These are phyloP conservation scores for Lathyrus tuberosus DNA, from an alignment of 306 rosid genomes.

Conservation along the genomic window DNA sequence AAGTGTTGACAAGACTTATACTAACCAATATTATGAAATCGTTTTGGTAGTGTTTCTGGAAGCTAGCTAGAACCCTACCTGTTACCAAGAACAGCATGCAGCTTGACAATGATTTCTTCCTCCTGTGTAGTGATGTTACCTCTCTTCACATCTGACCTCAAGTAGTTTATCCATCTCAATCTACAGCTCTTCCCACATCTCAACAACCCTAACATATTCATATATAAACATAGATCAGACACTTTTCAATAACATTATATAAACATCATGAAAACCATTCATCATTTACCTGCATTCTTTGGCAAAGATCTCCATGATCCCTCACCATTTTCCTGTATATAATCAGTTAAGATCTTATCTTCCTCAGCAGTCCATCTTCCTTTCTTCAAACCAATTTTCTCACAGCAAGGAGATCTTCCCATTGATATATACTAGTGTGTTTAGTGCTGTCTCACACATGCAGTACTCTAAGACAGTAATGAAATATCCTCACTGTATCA, in stretches of 20 bases:
- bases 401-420: constrained; percentile 90
- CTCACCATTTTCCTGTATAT: constrained; percentile 70
- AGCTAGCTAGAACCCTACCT: constrained; percentile 45
- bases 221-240: not conserved
- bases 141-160: constrained; percentile 85
- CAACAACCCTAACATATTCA: constrained; percentile 45
- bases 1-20: no score
- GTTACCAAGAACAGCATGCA: constrained; percentile 73
- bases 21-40: no score
- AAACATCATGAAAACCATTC: not conserved
- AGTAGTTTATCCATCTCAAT: constrained; percentile 87
- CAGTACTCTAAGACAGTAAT: not conserved
- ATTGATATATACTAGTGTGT: constrained; percentile 33
- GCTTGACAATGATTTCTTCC: constrained; percentile 80
- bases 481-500: constrained; percentile 37
- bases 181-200: constrained; percentile 92
- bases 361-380: constrained; percentile 94
- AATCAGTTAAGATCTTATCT: constrained; percentile 64
- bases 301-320: constrained; percentile 89
- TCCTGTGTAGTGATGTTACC: constrained; percentile 82
- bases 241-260: not conserved
- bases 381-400: constrained; percentile 76
- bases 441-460: not conserved
- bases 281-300: constrained; percentile 68
- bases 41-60: no score